Conservation (phyloP, 2,329 filamentous ascomycete genomes). For the Cordyceps cicadae region DNA sequence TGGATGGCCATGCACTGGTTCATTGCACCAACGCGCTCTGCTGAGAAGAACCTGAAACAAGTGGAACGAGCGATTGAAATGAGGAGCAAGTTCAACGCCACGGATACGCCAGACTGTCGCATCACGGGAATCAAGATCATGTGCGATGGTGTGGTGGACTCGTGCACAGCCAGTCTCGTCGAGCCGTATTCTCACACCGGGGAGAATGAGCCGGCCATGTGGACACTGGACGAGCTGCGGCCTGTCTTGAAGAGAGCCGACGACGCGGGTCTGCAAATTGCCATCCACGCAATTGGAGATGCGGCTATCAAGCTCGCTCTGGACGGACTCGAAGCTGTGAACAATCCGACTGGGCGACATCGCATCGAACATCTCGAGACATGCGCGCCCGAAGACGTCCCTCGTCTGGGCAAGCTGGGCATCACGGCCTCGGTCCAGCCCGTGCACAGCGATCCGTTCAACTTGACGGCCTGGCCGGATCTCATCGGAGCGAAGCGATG, state of each 20-base stretch:
- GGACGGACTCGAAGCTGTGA: slow-evolving; percentile 38
- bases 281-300: slow-evolving; percentile 57
- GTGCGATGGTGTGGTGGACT: slow-evolving; percentile 55
- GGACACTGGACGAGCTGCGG: slow-evolving; percentile 42
- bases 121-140: slow-evolving; percentile 56
- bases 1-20: slow-evolving; percentile 37
- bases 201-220: slow-evolving; percentile 40
- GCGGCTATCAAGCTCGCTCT: slow-evolving; percentile 48
- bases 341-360: slow-evolving; percentile 39
- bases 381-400: slow-evolving; percentile 44
- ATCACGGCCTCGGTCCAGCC: slow-evolving; percentile 51
- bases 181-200: slow-evolving; percentile 46
- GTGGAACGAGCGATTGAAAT: slow-evolving; percentile 32
- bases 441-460: slow-evolving; percentile 47
- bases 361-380: slow-evolving; percentile 58
- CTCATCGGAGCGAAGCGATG: slow-evolving; percentile 44
- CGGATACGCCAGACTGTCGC: slow-evolving; percentile 32
- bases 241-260: slow-evolving; percentile 47
- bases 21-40: slow-evolving; percentile 27
- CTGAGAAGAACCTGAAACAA: slow-evolving; percentile 26
- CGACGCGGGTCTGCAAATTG: slow-evolving; percentile 46
- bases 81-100: slow-evolving; percentile 25
- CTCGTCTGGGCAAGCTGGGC: slow-evolving; percentile 44
- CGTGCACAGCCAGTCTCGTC: slow-evolving; percentile 50
- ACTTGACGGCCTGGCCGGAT: slow-evolving; percentile 46